These are phyloP conservation scores for Powellomyces hirtus DNA, from an alignment of 192 early-diverging fungal genomes.

Conservation along the genomic window DNA sequence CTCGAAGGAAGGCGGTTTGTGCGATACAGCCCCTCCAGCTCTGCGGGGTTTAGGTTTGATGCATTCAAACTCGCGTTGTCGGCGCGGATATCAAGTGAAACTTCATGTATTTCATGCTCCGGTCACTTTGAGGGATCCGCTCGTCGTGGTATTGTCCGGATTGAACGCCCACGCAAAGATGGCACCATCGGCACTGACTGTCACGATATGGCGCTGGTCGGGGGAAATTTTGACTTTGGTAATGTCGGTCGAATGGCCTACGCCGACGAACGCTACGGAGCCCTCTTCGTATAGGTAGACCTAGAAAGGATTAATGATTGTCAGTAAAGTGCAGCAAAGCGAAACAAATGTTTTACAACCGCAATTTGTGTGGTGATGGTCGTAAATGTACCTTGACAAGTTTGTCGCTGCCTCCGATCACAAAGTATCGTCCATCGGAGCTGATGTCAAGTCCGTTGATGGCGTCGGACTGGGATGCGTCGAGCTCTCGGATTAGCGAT, in stretches of 20 bases:
- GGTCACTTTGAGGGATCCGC: too few relatives aligned
- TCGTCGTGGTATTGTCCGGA: too few relatives aligned
- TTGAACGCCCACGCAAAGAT: slow-evolving; percentile 50
- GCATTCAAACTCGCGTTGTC: too few relatives aligned
- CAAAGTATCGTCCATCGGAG: slow-evolving; percentile 50
- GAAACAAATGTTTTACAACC: too few relatives aligned
- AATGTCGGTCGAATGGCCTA: slow-evolving; percentile 62
- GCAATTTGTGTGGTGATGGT: slow-evolving; percentile 6
- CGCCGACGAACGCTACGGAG: slow-evolving; percentile 47
- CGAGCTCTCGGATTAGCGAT: slow-evolving; percentile 56
- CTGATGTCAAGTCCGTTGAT: slow-evolving; percentile 63
- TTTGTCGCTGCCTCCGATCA: slow-evolving; percentile 60
- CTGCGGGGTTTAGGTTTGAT: too few relatives aligned
- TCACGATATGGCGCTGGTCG: slow-evolving; percentile 45
- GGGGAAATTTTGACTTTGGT: slow-evolving; percentile 59
- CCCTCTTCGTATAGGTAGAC: slow-evolving; percentile 63
- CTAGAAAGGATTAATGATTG: too few relatives aligned
- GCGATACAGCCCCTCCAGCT: too few relatives aligned
- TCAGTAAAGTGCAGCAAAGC: too few relatives aligned
- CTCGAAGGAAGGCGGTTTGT: too few relatives aligned
- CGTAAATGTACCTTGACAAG: slow-evolving; percentile 56
- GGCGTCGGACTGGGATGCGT: slow-evolving; percentile 56
- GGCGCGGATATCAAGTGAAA: too few relatives aligned
- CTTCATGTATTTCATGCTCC: too few relatives aligned
- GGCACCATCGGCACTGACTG: slow-evolving; percentile 54